Evolutionary conservation across 495 filamentous ascomycete genomes (phyloP), one percentile per base, ranked within the genome.

Genomic region (Evansstolkia leycettana): DNA sequence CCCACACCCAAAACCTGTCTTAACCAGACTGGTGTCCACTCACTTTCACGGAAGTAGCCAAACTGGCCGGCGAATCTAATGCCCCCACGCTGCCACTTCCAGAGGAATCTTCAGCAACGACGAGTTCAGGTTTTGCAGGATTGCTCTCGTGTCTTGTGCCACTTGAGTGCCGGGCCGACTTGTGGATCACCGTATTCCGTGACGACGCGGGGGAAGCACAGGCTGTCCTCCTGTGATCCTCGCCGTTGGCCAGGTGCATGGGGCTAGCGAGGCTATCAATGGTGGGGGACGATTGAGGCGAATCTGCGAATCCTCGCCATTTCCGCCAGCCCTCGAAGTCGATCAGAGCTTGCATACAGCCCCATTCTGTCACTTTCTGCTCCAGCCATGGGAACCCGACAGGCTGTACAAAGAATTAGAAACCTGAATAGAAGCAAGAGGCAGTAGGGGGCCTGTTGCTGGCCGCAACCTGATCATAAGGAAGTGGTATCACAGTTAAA

Each of bases 361-460:
- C 90, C 90, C 90, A 98, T 73, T 98, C 90, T 54, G 89, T 94
- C 27, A 96, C 86, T 53, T 98, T 98, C 27, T 89, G 76, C 49
- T 93, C 82, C 10, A 98, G 71, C 90, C 90, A 98, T 39, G 92
- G 87, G 50, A 95, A 96, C 45, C 89, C 92, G 34, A 98, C 87
- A 15, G 90, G 90, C 85, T 94, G 39, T 14, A 6, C 36, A 38
- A 38, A 40, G 14, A 3, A 30, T 16, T 32, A 29, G 32, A 28
- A 18, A 18, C n/a, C n/a, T 4, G 20, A 31, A 17, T n/a, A 31
- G 23, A 23, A 31, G 18, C 3, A 13, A 36, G 26, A 15, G 15
- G n/a, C n/a, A n/a, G n/a, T n/a, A n/a, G n/a, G n/a, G n/a, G n/a
- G n/a, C n/a, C n/a, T n/a, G n/a, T n/a, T n/a, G n/a, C n/a, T n/a